A percentile compares a stretch with the other conserved stretches of the same genome.
Evolutionary conservation across 495 filamentous ascomycete genomes (phyloP).

Genomic region (Barbatosphaeria neglecta): DNA sequence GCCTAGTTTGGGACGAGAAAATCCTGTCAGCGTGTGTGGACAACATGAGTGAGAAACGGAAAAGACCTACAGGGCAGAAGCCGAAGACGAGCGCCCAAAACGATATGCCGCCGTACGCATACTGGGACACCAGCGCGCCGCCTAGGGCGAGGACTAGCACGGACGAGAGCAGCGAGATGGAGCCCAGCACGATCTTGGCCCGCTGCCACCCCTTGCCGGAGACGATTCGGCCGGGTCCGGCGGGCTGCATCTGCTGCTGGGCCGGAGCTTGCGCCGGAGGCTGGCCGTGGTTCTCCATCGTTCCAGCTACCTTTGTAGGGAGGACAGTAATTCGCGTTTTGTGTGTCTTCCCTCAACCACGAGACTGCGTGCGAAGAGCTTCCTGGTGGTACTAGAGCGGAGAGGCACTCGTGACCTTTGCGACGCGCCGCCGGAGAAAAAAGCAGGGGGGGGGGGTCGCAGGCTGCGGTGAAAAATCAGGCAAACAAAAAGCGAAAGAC

Average conservation of each 20-base stretch:
- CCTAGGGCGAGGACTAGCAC: conserved; percentile 19
- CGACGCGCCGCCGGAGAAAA: no score
- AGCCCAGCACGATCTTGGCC: conserved; percentile 18
- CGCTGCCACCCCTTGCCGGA: conserved; percentile 13
- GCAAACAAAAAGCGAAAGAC: no score
- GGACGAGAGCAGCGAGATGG: conserved; percentile 11
- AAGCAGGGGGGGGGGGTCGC: no score
- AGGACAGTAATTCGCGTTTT: no score
- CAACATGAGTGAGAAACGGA: background rate
- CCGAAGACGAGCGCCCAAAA: conserved; percentile 1
- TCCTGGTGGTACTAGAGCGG: no score
- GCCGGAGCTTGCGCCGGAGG: background rate
- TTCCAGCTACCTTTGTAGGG: no score
- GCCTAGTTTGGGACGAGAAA: conserved; percentile 6
- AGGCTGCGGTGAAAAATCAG: no score
- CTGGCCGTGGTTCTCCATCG: no score
- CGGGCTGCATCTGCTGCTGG: background rate
- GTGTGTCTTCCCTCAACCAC: no score
- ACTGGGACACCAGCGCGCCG: conserved; percentile 4
- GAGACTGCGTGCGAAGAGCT: no score
- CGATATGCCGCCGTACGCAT: conserved; percentile 1
- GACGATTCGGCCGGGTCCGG: background rate
- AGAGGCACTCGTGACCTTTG: no score
- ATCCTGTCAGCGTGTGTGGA: background rate
- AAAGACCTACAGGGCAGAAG: background rate